Base-by-base conservation (phyloP, 2,329 filamentous ascomycete species). In the Penicillium sp. region DNA sequence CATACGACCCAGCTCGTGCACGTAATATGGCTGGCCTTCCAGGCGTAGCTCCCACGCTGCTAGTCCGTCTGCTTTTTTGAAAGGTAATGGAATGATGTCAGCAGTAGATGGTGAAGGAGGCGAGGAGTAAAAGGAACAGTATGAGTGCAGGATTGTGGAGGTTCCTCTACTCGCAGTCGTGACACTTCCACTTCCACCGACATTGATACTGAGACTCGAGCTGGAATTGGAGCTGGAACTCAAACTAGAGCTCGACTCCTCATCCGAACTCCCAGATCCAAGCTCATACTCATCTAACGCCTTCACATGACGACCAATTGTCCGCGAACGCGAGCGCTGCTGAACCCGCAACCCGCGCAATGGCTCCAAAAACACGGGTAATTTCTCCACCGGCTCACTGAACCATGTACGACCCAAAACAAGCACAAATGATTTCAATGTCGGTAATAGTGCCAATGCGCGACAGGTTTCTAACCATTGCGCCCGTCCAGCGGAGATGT, bases 381-480 rank as follows among this genome's bases (percentile, higher is more conserved):
- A 56, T 61, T 70, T 74, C 63, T 74, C 73, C 9, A 70, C 67
- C 1, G 68, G 65, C 57, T 76, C 74, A 31, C 71, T 64, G 59
- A 74, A 76, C 74, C 73, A 76, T 29, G 63, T 72, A 4, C 68
- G 70, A 3, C 64, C 67, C 1, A 75, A 57, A 16, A 71, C 58
- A 19, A 76, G 56, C 8, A 67, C 67, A 46, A 76, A 76, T 2
- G 65, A 61, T 37, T 69, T 66, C 19, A 76, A 60, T 0, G 52
- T 49, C 1, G 63, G 60, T 35, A 76, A 65, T 24, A 54, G 44
- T 0, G 59, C 55, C 2, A 76, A 55, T 0, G 70, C 61, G 19
- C 55, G 60, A 58, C 73, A 76, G 1, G 73, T 74, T 49, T 75
- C 73, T 21, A 69, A 49, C 74, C 74, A 76, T 55, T 75, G 73